Base-by-base conservation (phyloP, 345 rosid genomes). In the Dimocarpus longan region DNA sequence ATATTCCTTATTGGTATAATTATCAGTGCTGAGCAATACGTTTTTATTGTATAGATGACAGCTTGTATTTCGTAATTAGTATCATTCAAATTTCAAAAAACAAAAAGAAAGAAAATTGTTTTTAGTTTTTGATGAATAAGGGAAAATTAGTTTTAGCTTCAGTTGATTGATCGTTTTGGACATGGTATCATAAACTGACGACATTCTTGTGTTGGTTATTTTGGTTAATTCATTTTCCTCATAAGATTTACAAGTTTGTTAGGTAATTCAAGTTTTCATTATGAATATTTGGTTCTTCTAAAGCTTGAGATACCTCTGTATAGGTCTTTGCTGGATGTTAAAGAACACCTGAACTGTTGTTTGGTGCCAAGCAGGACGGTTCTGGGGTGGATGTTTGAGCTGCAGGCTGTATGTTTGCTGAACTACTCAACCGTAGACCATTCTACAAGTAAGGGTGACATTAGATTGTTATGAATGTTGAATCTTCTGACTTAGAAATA, bases 271-370 rank as follows among this genome's bases (percentile, higher is more conserved):
- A 63, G 60, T 15, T 63, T 52, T 63, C 65, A 75, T 64, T 9
- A 11, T 28, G 18, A 8, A 11, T 46, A 40, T 50, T 13, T 56
- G 24, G 52, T 79, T 67, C 43, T 78, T 75, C 78, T 75, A 0
- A 82, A 78, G 80, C 75, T 9, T 76, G 8, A 50, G 68, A 74
- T 3, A 50, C 69, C 65, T 76, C 18, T 83, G 63, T 21, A 68
- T 52, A 93, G 98, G 98, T 95, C 24, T 95, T 95, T 86, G 91
- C 99, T 74, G 89, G 95, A 76, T 95, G 98, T 98, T 95, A 95
- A 78, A 89, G 98, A 90, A 93, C 99, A 82, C 98, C 98, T 74
- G 98, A 95, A 79, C 88, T 95, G 64, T 79, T 95, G 82, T 95
- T 93, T 86, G 98, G 99, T 71, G 80, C 95, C 73, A 95, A 90